These are phyloP conservation scores for Leishmania guyanensis DNA, from an alignment of 208 protist genomes.

Conservation along the genomic window DNA sequence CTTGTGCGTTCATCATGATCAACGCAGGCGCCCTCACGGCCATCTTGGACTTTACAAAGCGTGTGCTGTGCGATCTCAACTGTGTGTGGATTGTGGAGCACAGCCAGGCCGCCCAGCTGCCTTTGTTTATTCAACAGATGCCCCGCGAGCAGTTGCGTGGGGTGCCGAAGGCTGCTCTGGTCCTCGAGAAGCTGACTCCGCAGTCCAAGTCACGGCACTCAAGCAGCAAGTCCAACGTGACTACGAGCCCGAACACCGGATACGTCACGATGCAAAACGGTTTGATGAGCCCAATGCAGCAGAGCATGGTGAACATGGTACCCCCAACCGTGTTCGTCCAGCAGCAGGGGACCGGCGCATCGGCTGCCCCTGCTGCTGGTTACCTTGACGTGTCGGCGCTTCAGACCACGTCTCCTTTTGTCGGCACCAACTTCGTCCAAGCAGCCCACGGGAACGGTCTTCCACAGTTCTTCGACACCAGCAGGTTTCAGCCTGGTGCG, in stretches of 20 bases:
- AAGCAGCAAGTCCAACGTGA: not conserved
- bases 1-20: conserved; percentile 85
- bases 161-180: conserved; percentile 80
- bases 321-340: conserved; percentile 15
- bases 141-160: conserved; percentile 65
- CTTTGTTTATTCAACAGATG: conserved; percentile 58
- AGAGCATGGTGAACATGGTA: conserved; percentile 1
- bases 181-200: conserved; percentile 71
- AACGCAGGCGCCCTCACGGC: conserved; percentile 54
- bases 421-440: not conserved
- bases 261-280: conserved; percentile 7
- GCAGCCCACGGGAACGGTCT: conserved; percentile 2
- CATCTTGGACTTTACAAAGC: conserved; percentile 70
- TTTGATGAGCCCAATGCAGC: conserved; percentile 19
- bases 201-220: conserved; percentile 31
- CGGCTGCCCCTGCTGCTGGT: not conserved
- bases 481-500: conserved; percentile 8
- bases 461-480: conserved; percentile 20
- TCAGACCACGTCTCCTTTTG: conserved; percentile 18
- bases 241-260: not conserved
- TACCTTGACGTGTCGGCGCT: conserved; percentile 16
- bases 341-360: conserved; percentile 3
- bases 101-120: conserved; percentile 39
- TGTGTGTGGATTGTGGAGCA: conserved; percentile 73
- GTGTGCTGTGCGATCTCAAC: conserved; percentile 77